Percentiles rank a stretch among this genome's conserved stretches.
Conservation (phyloP, 1,139 yeast genomes). For the Spathaspora sp. region DNA sequence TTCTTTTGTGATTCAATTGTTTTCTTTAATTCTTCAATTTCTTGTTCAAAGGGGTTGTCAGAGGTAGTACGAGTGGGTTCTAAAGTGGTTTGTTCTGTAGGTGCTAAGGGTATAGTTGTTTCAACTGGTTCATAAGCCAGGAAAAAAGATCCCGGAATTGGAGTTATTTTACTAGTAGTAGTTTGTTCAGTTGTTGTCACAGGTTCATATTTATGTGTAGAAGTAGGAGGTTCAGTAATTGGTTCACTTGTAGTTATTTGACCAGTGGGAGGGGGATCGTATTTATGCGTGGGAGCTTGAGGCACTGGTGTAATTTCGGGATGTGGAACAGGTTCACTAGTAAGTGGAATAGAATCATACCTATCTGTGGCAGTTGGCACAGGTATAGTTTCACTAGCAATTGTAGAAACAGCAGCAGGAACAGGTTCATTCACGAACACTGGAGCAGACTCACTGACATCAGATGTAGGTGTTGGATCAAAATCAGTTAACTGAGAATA, state of each 20-base stretch:
- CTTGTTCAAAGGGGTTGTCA: slow-evolving; percentile 9
- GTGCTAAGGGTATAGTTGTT: background rate
- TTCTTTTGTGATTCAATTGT: slow-evolving; percentile 32
- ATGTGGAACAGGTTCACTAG: background rate
- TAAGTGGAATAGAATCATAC: background rate
- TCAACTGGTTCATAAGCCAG: background rate
- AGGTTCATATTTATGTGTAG: background rate
- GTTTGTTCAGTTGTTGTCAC: background rate
- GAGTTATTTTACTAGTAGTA: background rate
- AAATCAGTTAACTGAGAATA: too few species aligned
- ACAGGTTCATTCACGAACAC: too few species aligned
- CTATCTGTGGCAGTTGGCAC: too few species aligned
- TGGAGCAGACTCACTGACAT: too few species aligned
- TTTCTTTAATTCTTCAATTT: slow-evolving; percentile 22
- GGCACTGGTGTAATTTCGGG: background rate
- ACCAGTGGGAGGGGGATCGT: background rate
- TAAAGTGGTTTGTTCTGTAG: slow-evolving; percentile 6
- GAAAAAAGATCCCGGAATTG: background rate
- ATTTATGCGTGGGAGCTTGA: background rate
- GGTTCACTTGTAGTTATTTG: background rate
- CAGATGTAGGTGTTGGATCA: too few species aligned
- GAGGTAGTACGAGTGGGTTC: slow-evolving; percentile 2
- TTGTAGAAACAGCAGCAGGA: too few species aligned
- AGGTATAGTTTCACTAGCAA: too few species aligned
- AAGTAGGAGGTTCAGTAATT: background rate